Conservation (phyloP, 2,329 filamentous ascomycete genomes). For the Cercospora berteroae region DNA sequence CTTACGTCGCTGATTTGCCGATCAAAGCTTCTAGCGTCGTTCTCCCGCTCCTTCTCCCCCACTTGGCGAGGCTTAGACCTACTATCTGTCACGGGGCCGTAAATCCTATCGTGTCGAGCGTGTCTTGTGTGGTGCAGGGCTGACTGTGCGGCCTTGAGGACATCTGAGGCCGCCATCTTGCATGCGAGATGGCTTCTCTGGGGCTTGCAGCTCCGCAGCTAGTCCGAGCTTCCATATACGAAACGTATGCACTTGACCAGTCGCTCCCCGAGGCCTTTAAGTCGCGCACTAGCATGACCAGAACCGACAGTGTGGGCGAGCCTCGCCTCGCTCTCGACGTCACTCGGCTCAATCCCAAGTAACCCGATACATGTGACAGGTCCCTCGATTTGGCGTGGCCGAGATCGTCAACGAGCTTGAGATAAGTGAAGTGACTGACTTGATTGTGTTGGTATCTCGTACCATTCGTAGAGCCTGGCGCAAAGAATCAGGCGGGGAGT, state of each 20-base stretch:
- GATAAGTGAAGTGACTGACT: not conserved
- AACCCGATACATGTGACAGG: not conserved
- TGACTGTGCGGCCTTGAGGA: slow-evolving; percentile 2
- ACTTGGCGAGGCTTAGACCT: slow-evolving; percentile 22
- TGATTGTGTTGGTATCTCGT: not conserved
- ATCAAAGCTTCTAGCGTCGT: slow-evolving; percentile 12
- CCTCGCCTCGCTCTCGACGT: not conserved
- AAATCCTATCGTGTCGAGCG: not conserved
- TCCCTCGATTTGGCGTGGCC: not conserved
- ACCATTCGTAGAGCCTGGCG: not conserved
- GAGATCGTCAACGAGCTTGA: not conserved
- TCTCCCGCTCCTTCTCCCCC: slow-evolving; percentile 13
- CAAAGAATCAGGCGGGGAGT: not conserved
- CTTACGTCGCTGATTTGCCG: slow-evolving; percentile 1
- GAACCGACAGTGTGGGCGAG: not conserved
- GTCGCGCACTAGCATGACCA: not conserved
- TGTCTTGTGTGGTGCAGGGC: not conserved
- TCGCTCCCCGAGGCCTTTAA: not conserved
- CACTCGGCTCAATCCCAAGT: not conserved
- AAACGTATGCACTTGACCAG: not conserved
- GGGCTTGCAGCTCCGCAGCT: not conserved
- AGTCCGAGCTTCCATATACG: not conserved
- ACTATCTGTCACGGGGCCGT: not conserved
- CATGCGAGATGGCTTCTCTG: not conserved
- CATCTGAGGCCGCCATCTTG: slow-evolving; percentile 10